phyloP scores from a whole-genome alignment of 2,329 filamentous ascomycete genomes.

The Seiridium unicorne region DNA sequence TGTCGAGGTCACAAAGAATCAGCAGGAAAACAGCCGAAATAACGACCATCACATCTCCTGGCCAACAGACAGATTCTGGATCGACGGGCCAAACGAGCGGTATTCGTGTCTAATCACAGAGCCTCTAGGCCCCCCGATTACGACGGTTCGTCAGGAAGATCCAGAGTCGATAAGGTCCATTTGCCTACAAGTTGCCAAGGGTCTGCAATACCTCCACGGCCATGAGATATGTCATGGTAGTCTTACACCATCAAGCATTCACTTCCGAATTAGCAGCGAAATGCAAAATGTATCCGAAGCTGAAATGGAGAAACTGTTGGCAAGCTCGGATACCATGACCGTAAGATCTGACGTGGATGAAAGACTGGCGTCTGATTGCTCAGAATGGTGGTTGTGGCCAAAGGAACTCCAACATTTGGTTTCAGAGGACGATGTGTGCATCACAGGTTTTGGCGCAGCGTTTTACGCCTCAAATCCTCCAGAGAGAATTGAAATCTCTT shows the following conservation, averaged over 20 bases:
- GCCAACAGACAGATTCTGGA: background rate
- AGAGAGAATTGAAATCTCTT: background rate
- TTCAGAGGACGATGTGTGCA: background rate
- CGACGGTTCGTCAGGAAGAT: background rate
- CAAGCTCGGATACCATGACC: background rate
- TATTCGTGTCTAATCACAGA: background rate
- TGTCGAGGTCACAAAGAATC: background rate
- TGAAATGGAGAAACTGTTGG: background rate
- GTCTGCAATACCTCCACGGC: background rate
- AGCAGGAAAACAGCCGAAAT: background rate
- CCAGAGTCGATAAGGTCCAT: background rate
- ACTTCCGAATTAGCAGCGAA: background rate
- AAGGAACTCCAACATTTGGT: background rate
- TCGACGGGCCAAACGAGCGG: background rate
- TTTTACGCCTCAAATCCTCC: background rate
- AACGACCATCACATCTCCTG: background rate
- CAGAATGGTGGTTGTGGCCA: background rate
- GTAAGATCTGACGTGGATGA: no score
- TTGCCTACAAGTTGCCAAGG: background rate
- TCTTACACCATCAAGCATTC: constrained; percentile 2
- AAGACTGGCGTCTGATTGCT: no score
- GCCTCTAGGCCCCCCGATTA: background rate
- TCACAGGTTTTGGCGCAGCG: background rate
- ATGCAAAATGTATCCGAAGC: background rate
- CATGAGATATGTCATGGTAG: constrained; percentile 7